These are phyloP conservation scores for Penicillium parvum DNA, from an alignment of 495 filamentous ascomycete genomes.

Conservation along the genomic window DNA sequence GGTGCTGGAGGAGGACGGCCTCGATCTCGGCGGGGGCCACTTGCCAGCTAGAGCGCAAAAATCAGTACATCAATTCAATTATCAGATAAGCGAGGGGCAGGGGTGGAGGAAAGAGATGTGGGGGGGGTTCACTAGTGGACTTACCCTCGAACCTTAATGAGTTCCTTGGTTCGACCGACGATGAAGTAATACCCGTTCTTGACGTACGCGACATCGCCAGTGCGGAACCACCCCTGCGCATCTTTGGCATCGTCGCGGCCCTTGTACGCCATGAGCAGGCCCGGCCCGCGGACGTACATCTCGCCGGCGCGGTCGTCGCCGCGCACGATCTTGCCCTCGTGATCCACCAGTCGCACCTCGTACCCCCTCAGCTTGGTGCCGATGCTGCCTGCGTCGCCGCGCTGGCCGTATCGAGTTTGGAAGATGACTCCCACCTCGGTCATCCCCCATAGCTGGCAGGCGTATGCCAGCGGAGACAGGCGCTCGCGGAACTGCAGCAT, in stretches of 20 bases:
- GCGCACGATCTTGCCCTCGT: conserved; percentile 45
- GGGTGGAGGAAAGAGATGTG: too few species aligned
- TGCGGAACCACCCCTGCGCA: conserved; percentile 68
- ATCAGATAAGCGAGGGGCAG: too few species aligned
- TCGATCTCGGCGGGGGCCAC: conserved; percentile 89
- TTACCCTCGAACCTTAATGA: conserved; percentile 66
- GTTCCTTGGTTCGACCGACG: conserved; percentile 71
- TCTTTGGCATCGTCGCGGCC: conserved; percentile 38
- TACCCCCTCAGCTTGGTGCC: conserved; percentile 67
- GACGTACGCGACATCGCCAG: conserved; percentile 69
- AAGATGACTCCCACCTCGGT: conserved; percentile 51
- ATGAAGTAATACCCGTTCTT: conserved; percentile 58
- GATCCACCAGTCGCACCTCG: conserved; percentile 52
- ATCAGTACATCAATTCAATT: conserved; percentile 4
- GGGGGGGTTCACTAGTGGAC: too few species aligned
- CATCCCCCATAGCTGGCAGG: conserved; percentile 36
- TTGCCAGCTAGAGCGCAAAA: conserved; percentile 45
- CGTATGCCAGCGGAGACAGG: conserved; percentile 38
- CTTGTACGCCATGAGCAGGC: conserved; percentile 36
- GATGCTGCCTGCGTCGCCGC: conserved; percentile 46
- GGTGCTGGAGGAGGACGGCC: conserved; percentile 65
- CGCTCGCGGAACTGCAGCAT: conserved; percentile 35
- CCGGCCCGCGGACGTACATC: conserved; percentile 45
- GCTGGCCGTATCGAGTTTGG: conserved; percentile 46
- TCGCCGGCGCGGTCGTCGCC: conserved; percentile 50